phyloP scores from a whole-genome alignment of 495 filamentous ascomycete species.

The Saxophila tyrrhenica region DNA sequence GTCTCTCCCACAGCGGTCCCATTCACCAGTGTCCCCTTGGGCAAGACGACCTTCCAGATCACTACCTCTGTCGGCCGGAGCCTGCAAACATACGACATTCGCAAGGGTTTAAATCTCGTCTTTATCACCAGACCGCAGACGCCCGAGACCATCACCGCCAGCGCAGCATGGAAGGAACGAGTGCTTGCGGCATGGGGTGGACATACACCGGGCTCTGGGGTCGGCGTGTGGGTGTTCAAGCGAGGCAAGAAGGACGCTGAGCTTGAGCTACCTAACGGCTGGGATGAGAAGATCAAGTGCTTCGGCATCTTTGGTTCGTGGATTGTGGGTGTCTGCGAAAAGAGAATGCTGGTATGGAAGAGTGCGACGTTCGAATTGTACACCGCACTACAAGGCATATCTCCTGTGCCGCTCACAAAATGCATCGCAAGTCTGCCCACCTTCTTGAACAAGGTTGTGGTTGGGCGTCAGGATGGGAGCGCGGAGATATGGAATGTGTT shows the following conservation, averaged over 20 bases:
- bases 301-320: conserved; percentile 81
- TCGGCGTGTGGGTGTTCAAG: conserved; percentile 88
- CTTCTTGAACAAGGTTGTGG: conserved; percentile 89
- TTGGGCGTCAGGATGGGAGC: conserved; percentile 72
- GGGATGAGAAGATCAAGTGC: conserved; percentile 58
- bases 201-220: conserved; percentile 33
- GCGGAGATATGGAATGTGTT: conserved; percentile 96
- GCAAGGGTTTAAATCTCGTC: conserved; percentile 74
- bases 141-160: conserved; percentile 72
- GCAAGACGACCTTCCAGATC: conserved; percentile 91
- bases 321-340: conserved; percentile 70
- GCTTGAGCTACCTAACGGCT: conserved; percentile 49
- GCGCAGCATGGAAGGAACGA: conserved; percentile 74
- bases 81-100: conserved; percentile 90
- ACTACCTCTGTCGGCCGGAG: conserved; percentile 84
- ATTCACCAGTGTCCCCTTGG: conserved; percentile 76
- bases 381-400: conserved; percentile 51
- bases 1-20: conserved; percentile 83
- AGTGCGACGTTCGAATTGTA: conserved; percentile 76
- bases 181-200: conserved; percentile 79
- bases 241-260: conserved; percentile 77
- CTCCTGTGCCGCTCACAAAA: conserved; percentile 42
- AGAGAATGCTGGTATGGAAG: conserved; percentile 79
- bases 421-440: conserved; percentile 76
- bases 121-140: conserved; percentile 88